A percentile compares a stretch with the other conserved stretches of the same genome.
Conservation (phyloP, 495 filamentous ascomycete genomes). For the Penicillium riverlandense region DNA sequence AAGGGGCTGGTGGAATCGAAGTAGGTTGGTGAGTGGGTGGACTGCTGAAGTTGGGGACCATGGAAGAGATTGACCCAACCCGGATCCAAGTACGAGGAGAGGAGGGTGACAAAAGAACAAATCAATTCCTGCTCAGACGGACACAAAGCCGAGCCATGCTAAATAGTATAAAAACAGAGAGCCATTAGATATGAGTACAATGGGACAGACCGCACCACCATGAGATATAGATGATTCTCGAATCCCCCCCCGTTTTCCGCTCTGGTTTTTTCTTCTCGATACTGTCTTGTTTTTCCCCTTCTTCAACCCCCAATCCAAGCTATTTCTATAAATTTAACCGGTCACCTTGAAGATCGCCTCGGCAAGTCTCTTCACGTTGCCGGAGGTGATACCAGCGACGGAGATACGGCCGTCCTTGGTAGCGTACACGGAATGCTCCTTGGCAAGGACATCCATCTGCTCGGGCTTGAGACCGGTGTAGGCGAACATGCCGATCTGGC, state of each 20-base stretch:
- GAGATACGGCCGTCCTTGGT: constrained; percentile 97
- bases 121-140: background rate
- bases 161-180: constrained; percentile 19
- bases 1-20: too few species aligned
- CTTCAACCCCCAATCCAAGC: constrained; percentile 1
- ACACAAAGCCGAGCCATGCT: constrained; percentile 18
- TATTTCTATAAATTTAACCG: constrained; percentile 34
- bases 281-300: constrained; percentile 6
- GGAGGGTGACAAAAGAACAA: too few species aligned
- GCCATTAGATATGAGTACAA: constrained; percentile 28
- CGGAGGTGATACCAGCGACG: constrained; percentile 89
- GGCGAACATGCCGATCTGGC: constrained; percentile 98
- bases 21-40: too few species aligned
- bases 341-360: constrained; percentile 94
- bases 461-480: constrained; percentile 90
- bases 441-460: constrained; percentile 87
- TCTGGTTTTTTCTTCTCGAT: constrained; percentile 6
- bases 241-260: background rate
- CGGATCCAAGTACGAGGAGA: too few species aligned
- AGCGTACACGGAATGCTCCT: constrained; percentile 97
- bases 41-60: too few species aligned
- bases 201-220: constrained; percentile 4
- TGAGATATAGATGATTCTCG: background rate
- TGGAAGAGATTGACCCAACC: too few species aligned
- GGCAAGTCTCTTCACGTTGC: constrained; percentile 88